These are phyloP conservation scores for Russula foetens DNA, from an alignment of 768 basidiomycete genomes.

Conservation along the genomic window DNA sequence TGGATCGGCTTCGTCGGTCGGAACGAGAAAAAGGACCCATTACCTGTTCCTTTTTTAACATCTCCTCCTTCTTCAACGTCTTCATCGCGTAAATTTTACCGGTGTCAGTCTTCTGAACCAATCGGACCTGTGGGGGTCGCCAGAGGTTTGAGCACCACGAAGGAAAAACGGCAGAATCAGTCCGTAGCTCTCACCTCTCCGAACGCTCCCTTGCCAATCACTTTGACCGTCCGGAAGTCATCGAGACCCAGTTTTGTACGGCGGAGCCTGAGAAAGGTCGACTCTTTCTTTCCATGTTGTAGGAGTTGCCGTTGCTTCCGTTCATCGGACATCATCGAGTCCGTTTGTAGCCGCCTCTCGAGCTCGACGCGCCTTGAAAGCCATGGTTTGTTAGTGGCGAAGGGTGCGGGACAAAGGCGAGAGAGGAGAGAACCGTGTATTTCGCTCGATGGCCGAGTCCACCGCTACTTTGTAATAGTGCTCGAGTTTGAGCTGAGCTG, in stretches of 20 bases:
- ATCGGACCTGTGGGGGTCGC: slow-evolving; percentile 50
- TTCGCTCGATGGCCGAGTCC: slow-evolving; percentile 90
- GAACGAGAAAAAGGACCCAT: slow-evolving; percentile 19
- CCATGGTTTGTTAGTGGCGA: not conserved
- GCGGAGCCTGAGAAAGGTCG: slow-evolving; percentile 77
- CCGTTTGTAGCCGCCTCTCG: slow-evolving; percentile 68
- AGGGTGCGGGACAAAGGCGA: not conserved
- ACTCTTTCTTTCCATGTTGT: slow-evolving; percentile 82
- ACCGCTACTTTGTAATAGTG: slow-evolving; percentile 97
- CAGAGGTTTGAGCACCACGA: not conserved
- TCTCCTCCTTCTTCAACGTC: slow-evolving; percentile 92
- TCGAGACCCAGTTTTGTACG: slow-evolving; percentile 86
- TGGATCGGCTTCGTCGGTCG: not conserved
- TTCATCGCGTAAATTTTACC: slow-evolving; percentile 99
- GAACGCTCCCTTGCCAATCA: slow-evolving; percentile 98
- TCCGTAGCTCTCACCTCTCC: slow-evolving; percentile 62
- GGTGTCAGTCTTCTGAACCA: slow-evolving; percentile 95
- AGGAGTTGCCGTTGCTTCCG: slow-evolving; percentile 78
- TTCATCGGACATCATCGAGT: slow-evolving; percentile 68
- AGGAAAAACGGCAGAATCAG: not conserved
- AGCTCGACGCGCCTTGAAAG: slow-evolving; percentile 71
- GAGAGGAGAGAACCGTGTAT: slow-evolving; percentile 53
- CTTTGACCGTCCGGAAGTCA: slow-evolving; percentile 95
- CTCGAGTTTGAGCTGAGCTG: slow-evolving; percentile 91
- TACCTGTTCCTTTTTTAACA: slow-evolving; percentile 99